Conservation (phyloP, 306 rosid species). For the Prunus salicina region DNA sequence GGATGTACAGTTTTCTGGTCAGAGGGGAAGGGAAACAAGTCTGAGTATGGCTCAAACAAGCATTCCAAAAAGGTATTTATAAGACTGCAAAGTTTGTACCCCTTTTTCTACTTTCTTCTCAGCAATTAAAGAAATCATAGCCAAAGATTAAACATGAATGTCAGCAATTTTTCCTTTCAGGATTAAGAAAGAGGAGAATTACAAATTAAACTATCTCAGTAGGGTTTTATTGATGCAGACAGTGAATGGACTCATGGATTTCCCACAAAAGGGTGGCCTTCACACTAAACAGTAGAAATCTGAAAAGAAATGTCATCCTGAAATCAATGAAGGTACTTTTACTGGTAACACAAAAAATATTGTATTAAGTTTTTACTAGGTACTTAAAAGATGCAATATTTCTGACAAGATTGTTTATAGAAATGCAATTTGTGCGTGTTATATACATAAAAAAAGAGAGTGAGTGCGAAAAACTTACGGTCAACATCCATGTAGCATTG, state of each 20-base stretch:
- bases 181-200: neutral
- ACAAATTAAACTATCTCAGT: neutral
- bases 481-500: constrained; percentile 60
- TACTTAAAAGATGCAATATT: neutral
- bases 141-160: neutral
- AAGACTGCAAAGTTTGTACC: neutral
- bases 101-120: neutral
- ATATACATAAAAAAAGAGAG: neutral
- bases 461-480: constrained; percentile 30
- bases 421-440: neutral
- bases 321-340: neutral
- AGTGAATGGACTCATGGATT: neutral
- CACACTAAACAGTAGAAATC: neutral
- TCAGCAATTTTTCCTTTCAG: neutral
- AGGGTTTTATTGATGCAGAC: neutral
- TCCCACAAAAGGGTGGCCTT: neutral
- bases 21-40: neutral
- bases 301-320: neutral
- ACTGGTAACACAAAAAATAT: neutral
- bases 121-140: neutral
- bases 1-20: too few relatives aligned
- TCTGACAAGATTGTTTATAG: neutral
- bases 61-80: neutral
- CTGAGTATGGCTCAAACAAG: neutral
- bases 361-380: neutral